Evolutionary conservation across 805 yeast genomes (phyloP).

Genomic region (Kuraishia cidri): DNA sequence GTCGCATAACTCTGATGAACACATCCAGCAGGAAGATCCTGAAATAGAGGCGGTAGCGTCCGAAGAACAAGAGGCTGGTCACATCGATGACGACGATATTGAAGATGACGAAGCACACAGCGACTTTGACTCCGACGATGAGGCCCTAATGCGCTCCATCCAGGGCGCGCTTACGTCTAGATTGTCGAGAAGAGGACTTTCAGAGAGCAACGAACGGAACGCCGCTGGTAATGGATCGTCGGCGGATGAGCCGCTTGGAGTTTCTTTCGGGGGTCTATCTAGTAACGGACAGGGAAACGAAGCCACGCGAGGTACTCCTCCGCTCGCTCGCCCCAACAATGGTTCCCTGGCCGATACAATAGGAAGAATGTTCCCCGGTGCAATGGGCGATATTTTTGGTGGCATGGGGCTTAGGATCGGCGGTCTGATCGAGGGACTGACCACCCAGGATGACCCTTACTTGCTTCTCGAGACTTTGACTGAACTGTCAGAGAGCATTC

Average conservation of each 20-base stretch:
- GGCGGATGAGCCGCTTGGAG: no score
- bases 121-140: constrained; percentile 10
- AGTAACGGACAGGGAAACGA: no score
- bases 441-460: constrained; percentile 46
- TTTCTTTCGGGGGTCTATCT: no score
- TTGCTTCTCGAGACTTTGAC: constrained; percentile 54
- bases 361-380: constrained; percentile 13
- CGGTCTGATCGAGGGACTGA: constrained; percentile 25
- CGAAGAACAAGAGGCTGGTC: constrained; percentile 6
- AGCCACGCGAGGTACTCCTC: no score
- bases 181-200: no score
- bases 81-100: constrained; percentile 13
- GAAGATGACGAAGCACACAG: constrained; percentile 13
- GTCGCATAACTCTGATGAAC: constrained; percentile 6
- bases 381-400: constrained; percentile 8
- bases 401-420: constrained; percentile 10
- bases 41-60: no score
- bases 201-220: no score
- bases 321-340: no score
- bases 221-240: no score
- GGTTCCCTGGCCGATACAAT: constrained; percentile 7
- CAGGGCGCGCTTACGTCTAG: no score
- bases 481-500: constrained; percentile 52
- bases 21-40: constrained; percentile 6
- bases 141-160: constrained; percentile 7